Percentiles rank a stretch among this genome's conserved stretches.
Conservation (phyloP, 177 flowering plant genomes). For the Vitis hybrid region DNA sequence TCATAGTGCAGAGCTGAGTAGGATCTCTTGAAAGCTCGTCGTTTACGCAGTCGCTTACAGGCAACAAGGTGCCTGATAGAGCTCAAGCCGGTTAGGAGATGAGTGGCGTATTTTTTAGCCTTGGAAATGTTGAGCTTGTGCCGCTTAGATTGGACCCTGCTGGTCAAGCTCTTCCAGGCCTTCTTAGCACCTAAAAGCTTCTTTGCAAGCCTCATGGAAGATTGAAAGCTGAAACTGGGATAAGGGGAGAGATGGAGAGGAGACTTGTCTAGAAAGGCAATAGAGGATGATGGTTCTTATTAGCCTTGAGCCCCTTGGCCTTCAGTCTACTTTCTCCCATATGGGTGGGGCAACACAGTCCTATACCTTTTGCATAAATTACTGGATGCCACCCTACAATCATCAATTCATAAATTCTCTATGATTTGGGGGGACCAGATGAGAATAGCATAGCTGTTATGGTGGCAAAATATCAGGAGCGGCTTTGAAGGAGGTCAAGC, state of each 20-base stretch:
- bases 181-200: slow-evolving; percentile 44
- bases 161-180: slow-evolving; percentile 55
- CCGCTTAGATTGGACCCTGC: slow-evolving; percentile 37
- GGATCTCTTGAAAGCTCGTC: slow-evolving; percentile 3
- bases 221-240: slow-evolving; percentile 6
- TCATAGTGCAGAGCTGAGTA: neutral
- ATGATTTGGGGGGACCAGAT: neutral
- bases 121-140: slow-evolving; percentile 38
- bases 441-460: slow-evolving; percentile 6
- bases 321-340: too few species aligned
- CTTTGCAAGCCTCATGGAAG: slow-evolving; percentile 35
- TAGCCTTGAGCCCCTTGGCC: too few species aligned
- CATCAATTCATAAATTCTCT: too few species aligned
- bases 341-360: too few species aligned
- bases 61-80: slow-evolving; percentile 4
- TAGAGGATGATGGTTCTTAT: too few species aligned
- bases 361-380: neutral
- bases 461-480: too few species aligned
- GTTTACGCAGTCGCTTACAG: slow-evolving; percentile 21
- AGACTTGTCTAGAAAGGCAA: too few species aligned
- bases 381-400: slow-evolving; percentile 6
- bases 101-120: slow-evolving; percentile 29
- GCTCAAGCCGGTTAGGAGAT: slow-evolving; percentile 12
- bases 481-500: neutral
- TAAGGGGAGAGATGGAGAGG: too few species aligned